Evolutionary conservation across 1,284 basidiomycete species (phyloP).

Genomic region (Takashimella tepidaria): DNA sequence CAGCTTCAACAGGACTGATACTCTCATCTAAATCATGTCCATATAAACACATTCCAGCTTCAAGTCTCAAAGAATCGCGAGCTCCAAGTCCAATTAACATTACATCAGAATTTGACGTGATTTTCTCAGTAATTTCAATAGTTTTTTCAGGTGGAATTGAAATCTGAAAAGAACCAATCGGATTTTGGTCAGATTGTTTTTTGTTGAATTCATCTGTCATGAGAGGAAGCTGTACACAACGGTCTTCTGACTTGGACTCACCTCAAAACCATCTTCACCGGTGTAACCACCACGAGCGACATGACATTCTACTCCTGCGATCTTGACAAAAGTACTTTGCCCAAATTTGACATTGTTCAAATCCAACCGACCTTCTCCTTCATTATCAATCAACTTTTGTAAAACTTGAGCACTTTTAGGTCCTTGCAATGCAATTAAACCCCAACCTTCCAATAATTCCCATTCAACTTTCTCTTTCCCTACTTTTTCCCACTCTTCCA

Average conservation of each 20-base stretch:
- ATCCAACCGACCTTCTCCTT: no score
- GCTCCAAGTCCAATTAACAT: slow-evolving; percentile 87
- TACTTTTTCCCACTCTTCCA: slow-evolving; percentile 68
- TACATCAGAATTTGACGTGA: slow-evolving; percentile 61
- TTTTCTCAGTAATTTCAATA: slow-evolving; percentile 63
- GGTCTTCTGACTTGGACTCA: slow-evolving; percentile 44
- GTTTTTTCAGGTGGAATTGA: slow-evolving; percentile 79
- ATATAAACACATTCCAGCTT: slow-evolving; percentile 98
- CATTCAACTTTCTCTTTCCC: slow-evolving; percentile 65
- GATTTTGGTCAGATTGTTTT: no score
- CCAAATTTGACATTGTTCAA: slow-evolving; percentile 72
- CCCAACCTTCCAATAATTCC: slow-evolving; percentile 78
- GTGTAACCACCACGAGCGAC: slow-evolving; percentile 97
- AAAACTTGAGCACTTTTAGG: slow-evolving; percentile 77
- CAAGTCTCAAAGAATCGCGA: slow-evolving; percentile 85
- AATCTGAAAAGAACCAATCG: no score
- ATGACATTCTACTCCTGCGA: slow-evolving; percentile 72
- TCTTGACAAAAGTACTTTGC: slow-evolving; percentile 66
- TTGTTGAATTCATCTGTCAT: no score
- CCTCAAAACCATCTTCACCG: slow-evolving; percentile 97
- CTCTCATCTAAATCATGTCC: slow-evolving; percentile 88
- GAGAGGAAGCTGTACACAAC: no score
- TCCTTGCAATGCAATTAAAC: slow-evolving; percentile 86
- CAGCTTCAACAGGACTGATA: slow-evolving; percentile 84
- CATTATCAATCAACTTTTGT: slow-evolving; percentile 60